Evolutionary conservation across 23 red algal species (phyloP).

Genomic region (Chondrus crispus): DNA sequence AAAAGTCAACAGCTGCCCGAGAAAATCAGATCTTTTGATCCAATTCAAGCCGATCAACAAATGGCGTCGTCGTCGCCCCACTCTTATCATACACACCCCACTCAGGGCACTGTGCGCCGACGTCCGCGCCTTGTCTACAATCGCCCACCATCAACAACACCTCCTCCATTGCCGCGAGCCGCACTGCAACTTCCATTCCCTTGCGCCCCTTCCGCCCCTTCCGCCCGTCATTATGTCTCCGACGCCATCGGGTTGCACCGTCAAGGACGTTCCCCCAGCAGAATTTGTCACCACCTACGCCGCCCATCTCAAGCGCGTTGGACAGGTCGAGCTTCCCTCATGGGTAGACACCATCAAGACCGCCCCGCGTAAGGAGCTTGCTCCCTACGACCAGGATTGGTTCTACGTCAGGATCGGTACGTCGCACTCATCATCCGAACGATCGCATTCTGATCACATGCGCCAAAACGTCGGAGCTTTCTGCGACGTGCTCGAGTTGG

Average conservation of each 20-base stretch:
- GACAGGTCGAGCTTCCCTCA: slow-evolving; percentile 71
- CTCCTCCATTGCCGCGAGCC: no score
- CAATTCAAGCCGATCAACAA: no score
- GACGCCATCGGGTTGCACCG: slow-evolving; percentile 51
- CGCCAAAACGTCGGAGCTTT: neutral
- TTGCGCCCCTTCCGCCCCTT: neutral
- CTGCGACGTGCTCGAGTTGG: neutral
- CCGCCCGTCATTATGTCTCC: neutral
- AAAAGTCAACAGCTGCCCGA: no score
- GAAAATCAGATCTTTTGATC: no score
- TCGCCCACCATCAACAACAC: neutral
- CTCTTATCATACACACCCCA: no score
- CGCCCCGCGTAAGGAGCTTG: slow-evolving; percentile 79
- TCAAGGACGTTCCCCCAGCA: slow-evolving; percentile 94
- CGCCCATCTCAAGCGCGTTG: slow-evolving; percentile 80
- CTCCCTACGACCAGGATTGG: slow-evolving; percentile 97
- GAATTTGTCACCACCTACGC: slow-evolving; percentile 89
- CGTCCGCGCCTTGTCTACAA: neutral
- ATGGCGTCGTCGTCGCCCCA: no score
- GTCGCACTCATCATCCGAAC: neutral
- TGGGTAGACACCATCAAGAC: slow-evolving; percentile 97
- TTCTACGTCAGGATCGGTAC: slow-evolving; percentile 87
- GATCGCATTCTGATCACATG: neutral
- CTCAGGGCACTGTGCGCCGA: no score
- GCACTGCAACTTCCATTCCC: no score